These are phyloP conservation scores for Fraxinus angustifolia DNA, from an alignment of 305 asterid species.

Conservation along the genomic window DNA sequence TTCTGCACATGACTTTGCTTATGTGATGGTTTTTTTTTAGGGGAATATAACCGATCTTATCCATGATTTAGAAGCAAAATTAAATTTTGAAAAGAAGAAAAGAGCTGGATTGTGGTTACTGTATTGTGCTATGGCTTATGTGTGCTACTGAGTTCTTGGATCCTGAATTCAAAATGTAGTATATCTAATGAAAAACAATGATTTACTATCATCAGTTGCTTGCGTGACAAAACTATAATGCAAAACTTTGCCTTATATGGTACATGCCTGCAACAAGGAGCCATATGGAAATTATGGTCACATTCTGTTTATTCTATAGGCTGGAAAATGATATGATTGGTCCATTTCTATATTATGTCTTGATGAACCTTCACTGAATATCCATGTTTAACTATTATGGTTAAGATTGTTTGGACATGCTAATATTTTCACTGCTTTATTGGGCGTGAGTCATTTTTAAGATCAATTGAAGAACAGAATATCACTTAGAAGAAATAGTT, in stretches of 20 bases:
- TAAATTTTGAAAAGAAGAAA: neutral
- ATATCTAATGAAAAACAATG: neutral
- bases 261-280: constrained; percentile 6
- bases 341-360: constrained; percentile 2
- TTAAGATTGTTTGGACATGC: neutral
- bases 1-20: neutral
- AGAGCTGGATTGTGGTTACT: neutral
- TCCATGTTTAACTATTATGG: neutral
- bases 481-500: neutral
- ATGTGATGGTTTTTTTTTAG: constrained; percentile 3
- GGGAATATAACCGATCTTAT: neutral
- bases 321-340: constrained; percentile 2
- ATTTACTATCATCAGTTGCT: constrained; percentile 3
- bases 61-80: neutral
- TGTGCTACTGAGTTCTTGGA: constrained; percentile 13
- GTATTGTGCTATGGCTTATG: neutral
- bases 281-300: neutral
- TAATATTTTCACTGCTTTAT: constrained; percentile 9
- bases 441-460: constrained; percentile 8
- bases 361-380: neutral
- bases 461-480: constrained; percentile 4
- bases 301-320: neutral
- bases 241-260: neutral
- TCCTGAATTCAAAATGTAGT: neutral
- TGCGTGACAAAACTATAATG: neutral